Percentiles rank a stretch among this genome's conserved stretches.
Conservation (phyloP, 2,329 filamentous ascomycete species). For the Davidsoniella neocaledoniae region DNA sequence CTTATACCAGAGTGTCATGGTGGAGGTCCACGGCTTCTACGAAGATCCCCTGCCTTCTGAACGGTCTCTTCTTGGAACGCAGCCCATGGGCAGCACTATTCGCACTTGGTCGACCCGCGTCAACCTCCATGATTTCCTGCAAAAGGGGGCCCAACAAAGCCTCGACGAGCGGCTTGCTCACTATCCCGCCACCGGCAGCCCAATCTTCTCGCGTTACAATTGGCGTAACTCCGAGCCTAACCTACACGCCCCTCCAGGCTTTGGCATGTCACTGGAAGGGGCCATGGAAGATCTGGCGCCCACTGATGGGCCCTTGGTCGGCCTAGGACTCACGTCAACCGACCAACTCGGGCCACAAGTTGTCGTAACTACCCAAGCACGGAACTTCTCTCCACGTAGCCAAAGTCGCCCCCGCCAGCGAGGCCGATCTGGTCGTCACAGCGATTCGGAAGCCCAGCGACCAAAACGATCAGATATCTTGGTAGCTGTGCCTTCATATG, state of each 20-base stretch:
- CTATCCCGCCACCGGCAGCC: slow-evolving; percentile 15
- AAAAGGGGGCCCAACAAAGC: slow-evolving; percentile 37
- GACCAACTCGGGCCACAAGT: too few relatives aligned
- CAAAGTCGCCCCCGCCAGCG: too few relatives aligned
- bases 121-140: slow-evolving; percentile 36
- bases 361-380: too few relatives aligned
- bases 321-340: too few relatives aligned
- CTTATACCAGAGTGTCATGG: slow-evolving; percentile 35
- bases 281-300: not conserved
- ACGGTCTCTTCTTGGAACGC: not conserved
- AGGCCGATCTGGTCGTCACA: too few relatives aligned
- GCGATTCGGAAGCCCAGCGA: too few relatives aligned
- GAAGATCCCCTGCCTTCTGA: slow-evolving; percentile 29
- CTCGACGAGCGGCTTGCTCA: slow-evolving; percentile 30
- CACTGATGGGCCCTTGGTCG: too few relatives aligned
- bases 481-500: too few relatives aligned
- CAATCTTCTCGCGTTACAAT: slow-evolving; percentile 1
- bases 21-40: slow-evolving; percentile 43
- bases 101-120: slow-evolving; percentile 35
- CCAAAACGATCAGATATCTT: too few relatives aligned
- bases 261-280: not conserved
- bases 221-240: slow-evolving; percentile 3
- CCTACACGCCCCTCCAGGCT: not conserved
- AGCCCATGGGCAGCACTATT: slow-evolving; percentile 20
- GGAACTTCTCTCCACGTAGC: too few relatives aligned